These are phyloP conservation scores for Cyamopsis tetragonoloba DNA, from an alignment of 306 rosid genomes.

Conservation along the genomic window DNA sequence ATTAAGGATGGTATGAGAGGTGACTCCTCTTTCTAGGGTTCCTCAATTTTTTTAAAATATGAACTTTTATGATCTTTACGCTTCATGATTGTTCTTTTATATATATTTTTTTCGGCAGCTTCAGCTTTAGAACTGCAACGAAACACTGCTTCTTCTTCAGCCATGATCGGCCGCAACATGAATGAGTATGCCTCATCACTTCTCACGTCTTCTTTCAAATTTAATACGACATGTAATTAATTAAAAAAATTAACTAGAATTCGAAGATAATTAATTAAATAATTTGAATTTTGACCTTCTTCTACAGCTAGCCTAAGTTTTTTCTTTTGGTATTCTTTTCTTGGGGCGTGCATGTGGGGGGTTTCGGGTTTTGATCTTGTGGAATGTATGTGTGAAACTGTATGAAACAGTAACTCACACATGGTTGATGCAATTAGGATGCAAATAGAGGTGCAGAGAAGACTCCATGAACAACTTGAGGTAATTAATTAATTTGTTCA, in stretches of 20 bases:
- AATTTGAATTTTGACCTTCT: neutral
- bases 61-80: slow-evolving; percentile 27
- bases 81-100: slow-evolving; percentile 24
- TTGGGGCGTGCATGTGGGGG: slow-evolving; percentile 30
- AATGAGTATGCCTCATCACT: slow-evolving; percentile 59
- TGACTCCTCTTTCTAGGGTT: slow-evolving; percentile 70
- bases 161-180: slow-evolving; percentile 87
- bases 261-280: too few species aligned
- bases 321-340: slow-evolving; percentile 11
- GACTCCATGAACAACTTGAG: slow-evolving; percentile 95
- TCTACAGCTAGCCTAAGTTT: neutral
- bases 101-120: slow-evolving; percentile 48
- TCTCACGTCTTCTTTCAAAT: neutral
- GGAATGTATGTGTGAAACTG: slow-evolving; percentile 41
- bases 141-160: slow-evolving; percentile 78
- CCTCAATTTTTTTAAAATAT: neutral
- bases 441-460: slow-evolving; percentile 99
- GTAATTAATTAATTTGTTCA: too few species aligned
- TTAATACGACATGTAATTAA: too few species aligned
- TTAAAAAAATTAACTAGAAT: too few species aligned
- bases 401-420: slow-evolving; percentile 55
- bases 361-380: slow-evolving; percentile 44
- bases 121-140: slow-evolving; percentile 84
- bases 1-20: slow-evolving; percentile 84
- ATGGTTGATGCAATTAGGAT: slow-evolving; percentile 80